phyloP scores from a whole-genome alignment of 2,329 filamentous ascomycete species.

The Xylariaceae sp. region DNA sequence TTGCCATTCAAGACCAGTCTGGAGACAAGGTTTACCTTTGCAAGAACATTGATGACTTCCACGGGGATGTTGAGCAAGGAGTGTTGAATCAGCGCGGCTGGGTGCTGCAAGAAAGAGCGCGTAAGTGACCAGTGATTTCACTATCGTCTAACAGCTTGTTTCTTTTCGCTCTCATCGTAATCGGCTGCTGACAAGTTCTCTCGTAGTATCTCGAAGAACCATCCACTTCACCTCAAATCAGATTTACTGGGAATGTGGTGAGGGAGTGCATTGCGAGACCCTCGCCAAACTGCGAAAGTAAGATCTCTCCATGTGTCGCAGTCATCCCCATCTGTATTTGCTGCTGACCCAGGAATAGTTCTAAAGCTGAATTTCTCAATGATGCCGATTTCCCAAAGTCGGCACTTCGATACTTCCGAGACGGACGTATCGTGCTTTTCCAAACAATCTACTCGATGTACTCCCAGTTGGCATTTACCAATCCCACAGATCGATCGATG shows the following conservation, averaged over 20 bases:
- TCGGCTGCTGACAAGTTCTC: neutral
- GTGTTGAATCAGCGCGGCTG: constrained; percentile 13
- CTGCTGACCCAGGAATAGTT: neutral
- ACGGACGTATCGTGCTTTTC: constrained; percentile 9
- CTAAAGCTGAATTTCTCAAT: constrained; percentile 9
- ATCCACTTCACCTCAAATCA: constrained; percentile 16
- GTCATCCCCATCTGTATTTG: neutral
- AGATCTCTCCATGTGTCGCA: neutral
- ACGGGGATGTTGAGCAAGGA: constrained; percentile 8
- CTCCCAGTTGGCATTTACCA: neutral
- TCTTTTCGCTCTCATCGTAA: neutral
- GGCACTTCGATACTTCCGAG: constrained; percentile 9
- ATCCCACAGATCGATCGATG: constrained; percentile 10
- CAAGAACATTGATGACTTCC: constrained; percentile 15
- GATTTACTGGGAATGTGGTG: constrained; percentile 18
- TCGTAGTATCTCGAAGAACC: constrained; percentile 9
- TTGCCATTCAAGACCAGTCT: neutral
- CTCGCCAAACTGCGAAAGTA: constrained; percentile 15
- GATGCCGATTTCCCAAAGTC: constrained; percentile 16
- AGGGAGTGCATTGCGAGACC: constrained; percentile 16
- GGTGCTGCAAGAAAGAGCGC: constrained; percentile 17
- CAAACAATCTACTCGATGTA: constrained; percentile 15
- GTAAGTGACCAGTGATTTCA: neutral
- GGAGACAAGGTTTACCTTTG: constrained; percentile 4
- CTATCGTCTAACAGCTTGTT: too few relatives aligned